Percentiles rank a stretch among this genome's conserved stretches.
These are phyloP conservation scores for Sanghuangporus weigelae DNA, from an alignment of 1,284 basidiomycete species.

Conservation along the genomic window DNA sequence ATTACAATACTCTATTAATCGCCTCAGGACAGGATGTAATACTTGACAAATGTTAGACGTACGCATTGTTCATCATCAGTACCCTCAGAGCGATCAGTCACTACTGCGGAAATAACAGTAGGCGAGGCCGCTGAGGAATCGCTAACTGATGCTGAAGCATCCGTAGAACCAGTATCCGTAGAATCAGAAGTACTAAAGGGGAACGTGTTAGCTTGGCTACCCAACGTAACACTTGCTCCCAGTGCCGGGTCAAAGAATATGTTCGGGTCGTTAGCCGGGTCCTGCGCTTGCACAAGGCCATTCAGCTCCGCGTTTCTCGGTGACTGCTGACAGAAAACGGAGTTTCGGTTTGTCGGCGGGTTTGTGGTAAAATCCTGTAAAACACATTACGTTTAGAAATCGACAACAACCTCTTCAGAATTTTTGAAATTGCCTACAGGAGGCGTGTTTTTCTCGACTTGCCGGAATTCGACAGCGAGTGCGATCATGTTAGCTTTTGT, in stretches of 20 bases:
- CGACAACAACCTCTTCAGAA: not conserved
- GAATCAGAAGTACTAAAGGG: constrained; percentile 35
- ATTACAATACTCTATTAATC: constrained; percentile 23
- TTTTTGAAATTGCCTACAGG: constrained; percentile 32
- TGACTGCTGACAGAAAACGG: constrained; percentile 37
- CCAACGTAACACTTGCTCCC: constrained; percentile 38
- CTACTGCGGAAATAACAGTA: not conserved
- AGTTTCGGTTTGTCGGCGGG: constrained; percentile 40
- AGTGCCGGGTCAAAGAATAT: constrained; percentile 54
- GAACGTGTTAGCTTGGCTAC: constrained; percentile 48
- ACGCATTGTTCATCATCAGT: constrained; percentile 20
- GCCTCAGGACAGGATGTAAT: constrained; percentile 16
- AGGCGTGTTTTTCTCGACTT: constrained; percentile 59
- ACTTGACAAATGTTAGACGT: not conserved
- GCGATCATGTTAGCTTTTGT: constrained; percentile 49
- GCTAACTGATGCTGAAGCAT: not conserved
- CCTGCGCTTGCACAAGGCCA: constrained; percentile 38
- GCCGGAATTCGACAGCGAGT: constrained; percentile 50
- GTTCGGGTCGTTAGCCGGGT: constrained; percentile 35
- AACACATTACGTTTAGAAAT: not conserved
- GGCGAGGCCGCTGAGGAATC: not conserved
- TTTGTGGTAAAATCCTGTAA: constrained; percentile 48
- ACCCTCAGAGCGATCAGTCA: constrained; percentile 2
- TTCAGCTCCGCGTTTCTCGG: constrained; percentile 35
- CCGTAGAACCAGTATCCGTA: constrained; percentile 3